Percentiles rank a stretch among this genome's conserved stretches.
These are phyloP conservation scores for Xylariaceae sp. DNA, from an alignment of 2,329 filamentous ascomycete genomes.

Conservation along the genomic window DNA sequence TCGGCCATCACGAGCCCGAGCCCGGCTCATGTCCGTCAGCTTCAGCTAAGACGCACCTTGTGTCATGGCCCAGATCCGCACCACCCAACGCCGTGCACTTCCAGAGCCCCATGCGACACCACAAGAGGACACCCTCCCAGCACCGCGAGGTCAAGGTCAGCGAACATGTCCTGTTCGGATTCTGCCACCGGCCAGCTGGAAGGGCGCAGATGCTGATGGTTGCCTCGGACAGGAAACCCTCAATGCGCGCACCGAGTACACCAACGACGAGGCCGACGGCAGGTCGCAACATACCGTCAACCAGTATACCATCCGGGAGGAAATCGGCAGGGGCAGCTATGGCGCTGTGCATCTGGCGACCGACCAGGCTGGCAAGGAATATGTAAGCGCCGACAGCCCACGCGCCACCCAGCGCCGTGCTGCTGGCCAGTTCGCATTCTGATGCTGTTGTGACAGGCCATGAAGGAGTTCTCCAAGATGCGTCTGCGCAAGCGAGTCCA, in stretches of 20 bases:
- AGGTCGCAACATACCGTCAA: constrained; percentile 77
- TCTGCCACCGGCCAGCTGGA: constrained; percentile 4
- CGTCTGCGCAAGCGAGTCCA: constrained; percentile 83
- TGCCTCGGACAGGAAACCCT: constrained; percentile 65
- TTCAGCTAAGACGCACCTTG: constrained; percentile 12
- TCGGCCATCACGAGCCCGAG: too few species aligned
- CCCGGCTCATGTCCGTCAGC: too few species aligned
- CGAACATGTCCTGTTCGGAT: constrained; percentile 3
- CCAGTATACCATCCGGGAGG: constrained; percentile 87
- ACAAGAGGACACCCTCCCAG: constrained; percentile 48
- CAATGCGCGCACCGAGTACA: constrained; percentile 81
- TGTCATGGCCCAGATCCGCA: constrained; percentile 34
- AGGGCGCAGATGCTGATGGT: constrained; percentile 4
- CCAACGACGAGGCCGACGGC: constrained; percentile 76
- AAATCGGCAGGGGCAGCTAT: constrained; percentile 95
- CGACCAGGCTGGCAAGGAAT: constrained; percentile 89
- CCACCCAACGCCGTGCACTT: constrained; percentile 32
- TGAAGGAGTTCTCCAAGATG: constrained; percentile 96
- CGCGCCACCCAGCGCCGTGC: too few species aligned
- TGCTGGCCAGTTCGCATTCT: constrained; percentile 5
- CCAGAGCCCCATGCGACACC: constrained; percentile 49
- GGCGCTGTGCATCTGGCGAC: constrained; percentile 84
- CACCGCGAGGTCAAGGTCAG: constrained; percentile 52
- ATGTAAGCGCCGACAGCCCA: constrained; percentile 51
- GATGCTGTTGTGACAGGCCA: constrained; percentile 51